phyloP scores from a whole-genome alignment of 1,284 basidiomycete genomes.

The Crucibulum cyathiforme region DNA sequence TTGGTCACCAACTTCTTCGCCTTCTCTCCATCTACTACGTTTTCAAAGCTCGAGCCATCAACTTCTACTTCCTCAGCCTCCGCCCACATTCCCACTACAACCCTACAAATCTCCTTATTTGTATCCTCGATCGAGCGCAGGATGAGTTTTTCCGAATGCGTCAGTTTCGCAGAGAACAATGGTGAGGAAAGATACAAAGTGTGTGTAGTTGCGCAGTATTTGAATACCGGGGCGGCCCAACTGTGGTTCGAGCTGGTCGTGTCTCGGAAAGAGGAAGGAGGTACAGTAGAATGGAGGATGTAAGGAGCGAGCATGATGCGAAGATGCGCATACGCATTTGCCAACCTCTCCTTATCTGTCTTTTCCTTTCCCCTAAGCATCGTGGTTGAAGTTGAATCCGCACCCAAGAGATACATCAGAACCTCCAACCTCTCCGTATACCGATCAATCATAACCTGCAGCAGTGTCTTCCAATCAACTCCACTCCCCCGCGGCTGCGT shows the following conservation, averaged over 20 bases:
- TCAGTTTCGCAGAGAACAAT: slow-evolving; percentile 18
- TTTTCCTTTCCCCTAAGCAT: too few species aligned
- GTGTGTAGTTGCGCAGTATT: slow-evolving; percentile 36
- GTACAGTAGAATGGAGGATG: slow-evolving; percentile 16
- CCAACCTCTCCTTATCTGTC: slow-evolving; percentile 10
- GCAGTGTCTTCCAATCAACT: slow-evolving; percentile 39
- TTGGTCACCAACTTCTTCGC: slow-evolving; percentile 4
- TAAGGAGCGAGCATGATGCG: slow-evolving; percentile 42
- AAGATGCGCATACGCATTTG: slow-evolving; percentile 28
- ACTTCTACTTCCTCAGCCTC: slow-evolving; percentile 32
- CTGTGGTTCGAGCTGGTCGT: slow-evolving; percentile 4
- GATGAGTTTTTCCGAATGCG: slow-evolving; percentile 39
- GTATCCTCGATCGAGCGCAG: slow-evolving; percentile 38
- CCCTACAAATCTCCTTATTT: slow-evolving; percentile 46
- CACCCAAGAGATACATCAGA: slow-evolving; percentile 37
- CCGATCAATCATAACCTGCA: background rate
- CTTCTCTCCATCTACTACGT: background rate
- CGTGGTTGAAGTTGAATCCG: slow-evolving; percentile 15
- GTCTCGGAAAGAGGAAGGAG: background rate
- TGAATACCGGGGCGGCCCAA: slow-evolving; percentile 30
- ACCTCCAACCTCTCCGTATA: slow-evolving; percentile 2
- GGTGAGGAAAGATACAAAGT: slow-evolving; percentile 26
- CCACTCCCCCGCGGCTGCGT: slow-evolving; percentile 30
- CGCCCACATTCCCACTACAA: slow-evolving; percentile 45
- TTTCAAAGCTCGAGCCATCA: slow-evolving; percentile 14